Conservation (phyloP, 2,329 filamentous ascomycete species). For the Curvularia sp. region DNA sequence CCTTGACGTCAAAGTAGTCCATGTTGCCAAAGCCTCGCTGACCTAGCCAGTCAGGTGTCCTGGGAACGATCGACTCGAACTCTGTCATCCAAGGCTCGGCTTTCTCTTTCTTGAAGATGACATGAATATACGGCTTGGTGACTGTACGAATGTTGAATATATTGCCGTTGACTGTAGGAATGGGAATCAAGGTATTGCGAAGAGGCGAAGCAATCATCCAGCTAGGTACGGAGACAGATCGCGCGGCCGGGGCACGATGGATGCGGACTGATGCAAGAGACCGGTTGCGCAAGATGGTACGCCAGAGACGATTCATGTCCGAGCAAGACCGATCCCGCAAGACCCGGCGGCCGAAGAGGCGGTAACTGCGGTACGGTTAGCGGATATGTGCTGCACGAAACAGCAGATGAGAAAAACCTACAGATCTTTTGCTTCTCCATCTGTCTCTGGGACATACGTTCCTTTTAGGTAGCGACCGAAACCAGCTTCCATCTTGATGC, state of each 20-base stretch:
- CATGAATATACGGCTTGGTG: conserved; percentile 32
- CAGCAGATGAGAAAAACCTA: conserved; percentile 19
- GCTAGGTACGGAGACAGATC: not conserved
- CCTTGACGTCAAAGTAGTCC: conserved; percentile 41
- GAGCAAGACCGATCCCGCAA: conserved; percentile 29
- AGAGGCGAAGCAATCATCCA: not conserved
- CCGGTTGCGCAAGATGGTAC: conserved; percentile 29
- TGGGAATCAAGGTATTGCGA: not conserved
- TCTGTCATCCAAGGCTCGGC: conserved; percentile 36
- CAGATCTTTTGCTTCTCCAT: conserved; percentile 45
- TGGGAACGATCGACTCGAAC: conserved; percentile 18
- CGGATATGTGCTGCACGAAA: not conserved
- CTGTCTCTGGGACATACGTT: conserved; percentile 24
- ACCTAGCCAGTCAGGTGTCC: conserved; percentile 25
- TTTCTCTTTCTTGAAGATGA: conserved; percentile 33
- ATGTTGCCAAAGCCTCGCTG: conserved; percentile 33
- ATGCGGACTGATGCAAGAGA: conserved; percentile 32
- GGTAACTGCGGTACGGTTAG: conserved; percentile 29
- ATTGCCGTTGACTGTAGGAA: not conserved
- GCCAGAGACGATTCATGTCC: conserved; percentile 36
- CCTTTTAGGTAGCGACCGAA: conserved; percentile 39
- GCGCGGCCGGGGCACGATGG: conserved; percentile 22
- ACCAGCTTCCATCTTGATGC: conserved; percentile 36
- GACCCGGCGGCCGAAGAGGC: conserved; percentile 41
- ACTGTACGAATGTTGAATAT: not conserved